phyloP scores from a whole-genome alignment of 139 green algal species.

The Chlamydomonas asymmetrica region DNA sequence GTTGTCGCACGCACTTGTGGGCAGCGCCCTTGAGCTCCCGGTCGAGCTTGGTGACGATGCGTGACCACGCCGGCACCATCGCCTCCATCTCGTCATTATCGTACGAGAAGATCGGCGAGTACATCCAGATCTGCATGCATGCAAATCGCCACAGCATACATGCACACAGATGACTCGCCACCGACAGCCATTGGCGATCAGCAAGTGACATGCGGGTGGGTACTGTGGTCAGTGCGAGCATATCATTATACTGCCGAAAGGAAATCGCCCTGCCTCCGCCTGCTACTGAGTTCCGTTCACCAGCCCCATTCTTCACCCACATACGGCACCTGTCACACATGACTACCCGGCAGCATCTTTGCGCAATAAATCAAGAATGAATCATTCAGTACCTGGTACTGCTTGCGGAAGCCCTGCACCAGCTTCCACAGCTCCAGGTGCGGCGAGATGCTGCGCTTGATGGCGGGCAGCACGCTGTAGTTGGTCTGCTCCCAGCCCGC shows the following conservation, averaged over 20 bases:
- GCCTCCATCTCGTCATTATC: conserved; percentile 39
- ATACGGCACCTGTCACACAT: no score
- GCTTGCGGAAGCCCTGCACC: conserved; percentile 33
- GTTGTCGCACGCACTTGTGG: conserved; percentile 32
- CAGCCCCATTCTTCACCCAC: neutral
- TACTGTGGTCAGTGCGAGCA: no score
- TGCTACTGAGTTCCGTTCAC: neutral
- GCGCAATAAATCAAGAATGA: no score
- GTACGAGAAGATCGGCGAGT: conserved; percentile 33
- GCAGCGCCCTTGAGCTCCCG: conserved; percentile 33
- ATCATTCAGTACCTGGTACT: conserved; percentile 35
- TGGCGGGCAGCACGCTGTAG: conserved; percentile 8
- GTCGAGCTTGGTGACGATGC: conserved; percentile 28
- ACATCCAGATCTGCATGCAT: conserved; percentile 28
- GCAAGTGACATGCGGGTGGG: no score
- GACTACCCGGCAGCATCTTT: no score
- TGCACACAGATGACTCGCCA: no score
- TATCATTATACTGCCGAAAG: no score
- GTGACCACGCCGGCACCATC: conserved; percentile 30
- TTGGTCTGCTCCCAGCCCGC: conserved; percentile 36
- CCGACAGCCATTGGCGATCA: no score
- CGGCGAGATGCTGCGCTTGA: neutral
- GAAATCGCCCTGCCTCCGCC: no score
- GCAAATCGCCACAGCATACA: neutral
- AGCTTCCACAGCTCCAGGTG: conserved; percentile 41